These are phyloP conservation scores for Zygnema cylindricum DNA, from an alignment of 139 green algal genomes.

Conservation along the genomic window DNA sequence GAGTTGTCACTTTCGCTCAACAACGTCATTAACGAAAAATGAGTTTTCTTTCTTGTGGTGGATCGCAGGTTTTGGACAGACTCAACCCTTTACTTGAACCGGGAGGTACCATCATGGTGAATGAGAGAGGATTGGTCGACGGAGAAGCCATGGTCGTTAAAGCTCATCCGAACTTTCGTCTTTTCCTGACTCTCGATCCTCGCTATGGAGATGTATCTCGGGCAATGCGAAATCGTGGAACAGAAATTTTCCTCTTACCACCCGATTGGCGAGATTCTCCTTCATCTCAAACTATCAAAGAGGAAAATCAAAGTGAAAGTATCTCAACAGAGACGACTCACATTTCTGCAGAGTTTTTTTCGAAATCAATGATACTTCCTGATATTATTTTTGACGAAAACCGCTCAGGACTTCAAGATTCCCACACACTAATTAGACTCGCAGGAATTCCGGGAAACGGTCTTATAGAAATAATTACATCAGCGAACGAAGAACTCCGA, in stretches of 20 bases:
- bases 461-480: slow-evolving; percentile 66
- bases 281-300: neutral
- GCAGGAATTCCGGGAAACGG: slow-evolving; percentile 57
- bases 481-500: slow-evolving; percentile 59
- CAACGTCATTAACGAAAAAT: too few relatives aligned
- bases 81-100: slow-evolving; percentile 96
- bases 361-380: too few relatives aligned
- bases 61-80: slow-evolving; percentile 83
- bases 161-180: slow-evolving; percentile 89
- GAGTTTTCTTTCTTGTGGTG: neutral
- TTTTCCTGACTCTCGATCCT: slow-evolving; percentile 92
- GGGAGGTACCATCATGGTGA: slow-evolving; percentile 82
- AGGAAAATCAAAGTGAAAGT: neutral
- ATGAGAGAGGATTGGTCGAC: slow-evolving; percentile 78
- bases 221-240: slow-evolving; percentile 96
- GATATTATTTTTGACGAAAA: too few relatives aligned
- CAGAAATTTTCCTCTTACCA: slow-evolving; percentile 90
- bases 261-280: slow-evolving; percentile 5
- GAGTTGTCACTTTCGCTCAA: too few relatives aligned
- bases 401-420: neutral
- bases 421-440: neutral
- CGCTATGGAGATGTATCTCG: slow-evolving; percentile 89
- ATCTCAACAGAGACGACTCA: neutral
- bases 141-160: slow-evolving; percentile 73
- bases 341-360: too few relatives aligned